Base-by-base conservation (phyloP, 1,284 basidiomycete genomes). In the Takashimella koratensis region DNA sequence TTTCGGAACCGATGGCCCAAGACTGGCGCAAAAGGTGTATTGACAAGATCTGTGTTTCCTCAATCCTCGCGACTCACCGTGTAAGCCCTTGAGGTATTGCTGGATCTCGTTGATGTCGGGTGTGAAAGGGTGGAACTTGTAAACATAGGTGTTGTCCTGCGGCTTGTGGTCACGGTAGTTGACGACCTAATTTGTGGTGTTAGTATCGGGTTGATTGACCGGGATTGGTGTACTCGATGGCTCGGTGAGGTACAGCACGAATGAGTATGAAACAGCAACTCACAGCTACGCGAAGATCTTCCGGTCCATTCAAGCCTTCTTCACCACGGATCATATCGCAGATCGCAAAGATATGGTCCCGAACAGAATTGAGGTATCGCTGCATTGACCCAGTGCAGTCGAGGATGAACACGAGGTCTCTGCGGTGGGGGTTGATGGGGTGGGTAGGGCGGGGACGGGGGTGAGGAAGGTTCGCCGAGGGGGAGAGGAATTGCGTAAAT, bases 271-370 rank as follows among this genome's bases (percentile, higher is more conserved):
- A n/a, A n/a, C n/a, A n/a, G n/a, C 42, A 23, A 67, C 76, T 59
- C 49, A 95, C 84, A 56, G 89, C 89, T 64, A 99, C 82, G 67
- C 93, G 84, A 61, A 99, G 81, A 74, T 97, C 93, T 62, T 95
- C 91, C 39, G 82, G 83, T 39, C 83, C 79, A 66, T 88, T 86
- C 21, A 99, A 83, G 67, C 88, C 89, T 47, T 95, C 93, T 24
- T 93, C 96, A 76, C 92, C 87, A 75, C 93, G 88, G 67, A 99
- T 98, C 77, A 91, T 87, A 54, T 89, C 89, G 74, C 92, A 96
- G 69, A 99, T 99, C 70, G 88, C 84, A 68, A 95, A 90, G 77
- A 98, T 97, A 77, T 99, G 98, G 79, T 89, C 90, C 5, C 94
- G 95, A n/a, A 94, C 93, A 49, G 89, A 71, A 51, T 73, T 73